These are phyloP conservation scores for Sphagnum magellanicum DNA, from an alignment of 228 moss, liverwort and hornwort species.

Conservation along the genomic window DNA sequence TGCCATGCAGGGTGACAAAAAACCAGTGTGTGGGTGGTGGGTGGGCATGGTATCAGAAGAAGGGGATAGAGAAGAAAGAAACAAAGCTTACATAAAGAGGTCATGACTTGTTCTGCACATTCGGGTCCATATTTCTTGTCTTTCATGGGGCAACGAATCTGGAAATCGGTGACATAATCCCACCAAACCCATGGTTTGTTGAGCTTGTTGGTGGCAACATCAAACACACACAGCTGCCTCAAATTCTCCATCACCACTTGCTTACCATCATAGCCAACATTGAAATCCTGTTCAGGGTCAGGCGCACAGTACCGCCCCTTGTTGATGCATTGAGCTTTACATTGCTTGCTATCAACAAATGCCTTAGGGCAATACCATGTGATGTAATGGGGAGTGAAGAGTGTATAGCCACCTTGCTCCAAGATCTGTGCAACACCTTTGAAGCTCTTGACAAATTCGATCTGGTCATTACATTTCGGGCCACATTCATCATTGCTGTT, in stretches of 20 bases:
- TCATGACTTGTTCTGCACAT: constrained; percentile 62
- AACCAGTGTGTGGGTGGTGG: too few species aligned
- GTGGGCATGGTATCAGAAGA: too few species aligned
- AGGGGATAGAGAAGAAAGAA: too few species aligned
- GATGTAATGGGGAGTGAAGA: constrained; percentile 80
- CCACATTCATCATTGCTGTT: constrained; percentile 86
- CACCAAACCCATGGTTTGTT: constrained; percentile 83
- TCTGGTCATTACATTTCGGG: constrained; percentile 46
- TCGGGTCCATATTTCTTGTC: constrained; percentile 45
- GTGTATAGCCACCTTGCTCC: constrained; percentile 69
- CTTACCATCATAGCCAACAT: constrained; percentile 66
- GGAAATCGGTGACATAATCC: constrained; percentile 88
- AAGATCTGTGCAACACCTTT: constrained; percentile 63
- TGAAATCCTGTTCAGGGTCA: constrained; percentile 83
- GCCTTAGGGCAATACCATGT: constrained; percentile 76
- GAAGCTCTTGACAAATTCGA: constrained; percentile 65
- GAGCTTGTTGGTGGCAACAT: constrained; percentile 29
- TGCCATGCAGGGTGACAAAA: too few species aligned
- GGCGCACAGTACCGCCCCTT: constrained; percentile 94
- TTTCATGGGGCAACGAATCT: constrained; percentile 84
- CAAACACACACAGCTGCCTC: constrained; percentile 71
- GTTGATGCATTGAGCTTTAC: constrained; percentile 89
- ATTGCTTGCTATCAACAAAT: constrained; percentile 58
- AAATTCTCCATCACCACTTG: constrained; percentile 75
- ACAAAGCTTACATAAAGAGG: constrained; percentile 33